Evolutionary conservation across 2,329 filamentous ascomycete species (phyloP), one percentile per base, ranked within the genome.

Genomic region (Paracorniculantispora psalliotae): DNA sequence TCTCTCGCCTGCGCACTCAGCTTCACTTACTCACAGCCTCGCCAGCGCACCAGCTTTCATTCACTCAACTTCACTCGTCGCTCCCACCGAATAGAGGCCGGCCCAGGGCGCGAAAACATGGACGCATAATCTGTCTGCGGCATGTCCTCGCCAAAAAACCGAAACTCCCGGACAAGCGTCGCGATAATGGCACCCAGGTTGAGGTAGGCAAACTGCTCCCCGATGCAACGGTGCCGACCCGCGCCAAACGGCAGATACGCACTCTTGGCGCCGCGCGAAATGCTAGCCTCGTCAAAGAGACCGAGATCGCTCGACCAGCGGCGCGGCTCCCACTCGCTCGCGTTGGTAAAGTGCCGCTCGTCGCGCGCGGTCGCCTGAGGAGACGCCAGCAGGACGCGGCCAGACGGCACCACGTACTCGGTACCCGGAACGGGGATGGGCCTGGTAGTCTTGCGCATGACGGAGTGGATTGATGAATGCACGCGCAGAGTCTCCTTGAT

Each of bases 131-230:
- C 87, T 8, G 87, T 90, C 19, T 73, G 78, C 1, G 87, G 81
- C 39, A 90, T 85, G 57, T 83, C 79, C 5, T 81, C 63, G 47
- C 85, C 87, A 50, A 69, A 73, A 47, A 90, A 76, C 68, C 79
- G 83, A 67, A 90, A 81, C 50, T 84, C 75, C 12, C 86, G 75
- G 10, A 90, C 80, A 61, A 90, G 70, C 0, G 80, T 84, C 0
- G 81, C 79, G 25, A 90, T 72, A 61, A 91, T 89, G 9, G 84
- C 83, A 17, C 80, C 79, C 44, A 91, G 69, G 67, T 91, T 88
- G 47, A 88, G 72, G 65, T 90, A 90, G 0, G 88, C 87, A 69
- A 90, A 91, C 68, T 89, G 87, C 74, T 91, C 88, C 19, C 88
- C 88, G 60, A 91, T 89, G 66, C 88, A 91, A 21, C 88, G 77